Evolutionary conservation across 768 basidiomycete species (phyloP), one percentile per base, ranked within the genome.

Genomic region (Dacryopinax spathularia): DNA sequence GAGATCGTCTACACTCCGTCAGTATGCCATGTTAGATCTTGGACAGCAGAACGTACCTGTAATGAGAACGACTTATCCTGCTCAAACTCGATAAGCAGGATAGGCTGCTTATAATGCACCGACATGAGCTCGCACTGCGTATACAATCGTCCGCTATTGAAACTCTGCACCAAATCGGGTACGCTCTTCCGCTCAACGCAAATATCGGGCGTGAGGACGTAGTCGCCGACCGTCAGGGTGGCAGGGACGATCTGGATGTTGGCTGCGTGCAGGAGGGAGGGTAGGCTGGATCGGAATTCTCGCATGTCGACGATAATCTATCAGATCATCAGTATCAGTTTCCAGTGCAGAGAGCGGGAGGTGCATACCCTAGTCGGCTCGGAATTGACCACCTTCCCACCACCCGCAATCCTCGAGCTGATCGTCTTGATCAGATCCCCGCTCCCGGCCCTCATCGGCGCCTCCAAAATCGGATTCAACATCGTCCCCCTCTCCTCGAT

Each of bases 51-150:
- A 71, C 79, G 62, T 65, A 89, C 93, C 75, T 93, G 88, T 12
- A 98, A 79, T 0, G 89, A 88, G 73, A 97, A 96, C 0, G 91
- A 85, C 69, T 95, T 97, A 73, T 96, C 89, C 75, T 98, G 92
- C 71, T 98, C 95, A 66, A 98, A 98, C 72, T 99, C 94, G 69
- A 98, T 96, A 10, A 98, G 78, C 16, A 99, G 77, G 61, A 99
- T 80, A 0, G 95, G 94, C 20, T 88, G 84, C 74, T 92, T 96
- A 77, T 99, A 98, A 72, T 97, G 89, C 16, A 86, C 87, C 0
- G 89, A 92, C 95, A 99, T 97, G 22, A 91, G 72, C 74, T 98
- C 95, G 76, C 95, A 98, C 71, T 99, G 96, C 0, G 92, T 89
- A 72, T 95, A 96, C 96, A 99, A 73, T 63, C 96, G 80, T 16